Evolutionary conservation across 2,329 filamentous ascomycete genomes (phyloP), one percentile per base, ranked within the genome.

Genomic region (Trichoderma sp.): DNA sequence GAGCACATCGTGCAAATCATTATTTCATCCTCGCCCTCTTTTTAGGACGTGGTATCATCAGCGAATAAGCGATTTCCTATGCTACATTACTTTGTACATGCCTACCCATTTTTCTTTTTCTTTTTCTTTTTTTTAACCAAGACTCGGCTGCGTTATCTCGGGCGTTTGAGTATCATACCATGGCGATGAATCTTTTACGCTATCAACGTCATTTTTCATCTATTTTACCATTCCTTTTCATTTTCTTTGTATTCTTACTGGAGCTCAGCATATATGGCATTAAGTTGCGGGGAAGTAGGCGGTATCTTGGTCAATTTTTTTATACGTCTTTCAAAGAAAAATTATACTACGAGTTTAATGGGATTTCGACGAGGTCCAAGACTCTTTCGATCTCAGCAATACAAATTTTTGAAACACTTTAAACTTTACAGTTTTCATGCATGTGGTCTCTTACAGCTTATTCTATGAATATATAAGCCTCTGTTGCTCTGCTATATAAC

Each of bases 31-130:
- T 65, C 19, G 33, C 21, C 29, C 27, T 16, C 19, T 33, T 37
- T 27, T 14, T 10, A 27, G 37, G 35, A 65, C 49, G 37, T 47
- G 37, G 35, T 65, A 27, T 11, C 3, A 56, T 56, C 37, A 8
- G 53, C 49, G 58, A 68, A 33, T 14, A 47, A 58, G 56, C 56
- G 55, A 68, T 68, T 60, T 60, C 64, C 56, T 67, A 37, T 40
- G 13, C 24, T 63, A 7, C 62, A 65, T 7, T 57, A 19, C 52
- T 21, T 63, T 64, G 61, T 56, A 56, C 21, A 64, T 64, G 49
- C 21, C 29, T 58, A n/a, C 43, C 11, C 43, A 49, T 33, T 64
- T 67, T 40, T 19, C 52, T 2, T 6, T 13, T 16, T 58, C 37
- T 59, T 29, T 21, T 33, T 13, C 5, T 16, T 5, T n/a, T 57